These are phyloP conservation scores for Cichorium intybus DNA, from an alignment of 140 eudicot species.

Conservation along the genomic window DNA sequence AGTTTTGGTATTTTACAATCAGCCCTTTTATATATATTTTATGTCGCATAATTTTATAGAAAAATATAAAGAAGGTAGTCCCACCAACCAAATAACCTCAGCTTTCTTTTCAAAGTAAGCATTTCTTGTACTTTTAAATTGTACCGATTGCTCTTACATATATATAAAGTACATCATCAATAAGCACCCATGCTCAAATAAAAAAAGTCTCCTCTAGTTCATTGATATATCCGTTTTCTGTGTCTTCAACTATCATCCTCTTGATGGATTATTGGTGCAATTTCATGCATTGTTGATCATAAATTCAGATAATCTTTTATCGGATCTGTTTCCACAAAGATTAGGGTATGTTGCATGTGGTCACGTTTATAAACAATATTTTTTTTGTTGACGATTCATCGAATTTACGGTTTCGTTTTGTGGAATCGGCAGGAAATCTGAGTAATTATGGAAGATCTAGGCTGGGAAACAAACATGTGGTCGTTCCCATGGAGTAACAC, in stretches of 20 bases:
- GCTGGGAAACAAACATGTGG: conserved; percentile 37
- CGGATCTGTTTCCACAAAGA: not conserved
- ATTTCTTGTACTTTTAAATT: conserved; percentile 29
- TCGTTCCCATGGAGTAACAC: conserved; percentile 33
- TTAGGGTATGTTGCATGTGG: not conserved
- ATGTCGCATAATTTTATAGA: too few relatives aligned
- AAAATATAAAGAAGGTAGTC: not conserved
- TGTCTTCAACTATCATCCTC: conserved; percentile 6
- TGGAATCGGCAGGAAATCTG: not conserved
- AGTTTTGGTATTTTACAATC: too few relatives aligned
- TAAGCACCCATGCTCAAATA: conserved; percentile 21
- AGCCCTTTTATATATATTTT: not conserved
- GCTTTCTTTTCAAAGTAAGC: conserved; percentile 8
- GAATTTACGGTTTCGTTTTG: not conserved
- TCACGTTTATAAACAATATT: too few relatives aligned
- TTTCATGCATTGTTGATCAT: not conserved
- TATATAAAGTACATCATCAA: conserved; percentile 17
- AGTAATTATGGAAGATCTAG: conserved; percentile 43
- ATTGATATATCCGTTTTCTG: conserved; percentile 1
- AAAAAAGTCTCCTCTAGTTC: not conserved
- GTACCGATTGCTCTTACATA: conserved; percentile 8
- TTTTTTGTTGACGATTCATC: not conserved
- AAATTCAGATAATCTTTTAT: not conserved
- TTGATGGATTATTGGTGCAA: not conserved
- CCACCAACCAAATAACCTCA: conserved; percentile 11